These are phyloP conservation scores for Mortierella antarctica DNA, from an alignment of 192 early-diverging fungal genomes.

Conservation along the genomic window DNA sequence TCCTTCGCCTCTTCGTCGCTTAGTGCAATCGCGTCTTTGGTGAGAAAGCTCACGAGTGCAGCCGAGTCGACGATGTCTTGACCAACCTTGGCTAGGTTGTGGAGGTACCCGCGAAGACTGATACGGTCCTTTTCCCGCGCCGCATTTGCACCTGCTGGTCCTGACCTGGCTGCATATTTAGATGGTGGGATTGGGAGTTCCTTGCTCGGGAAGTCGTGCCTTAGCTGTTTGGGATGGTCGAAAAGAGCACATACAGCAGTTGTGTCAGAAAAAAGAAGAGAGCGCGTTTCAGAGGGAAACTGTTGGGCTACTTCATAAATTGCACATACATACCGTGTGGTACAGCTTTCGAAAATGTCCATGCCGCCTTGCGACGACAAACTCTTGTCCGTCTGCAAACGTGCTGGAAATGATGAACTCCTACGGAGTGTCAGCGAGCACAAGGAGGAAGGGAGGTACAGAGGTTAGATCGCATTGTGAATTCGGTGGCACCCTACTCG, in stretches of 20 bases:
- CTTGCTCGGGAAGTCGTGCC: slow-evolving; percentile 54
- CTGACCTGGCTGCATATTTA: slow-evolving; percentile 42
- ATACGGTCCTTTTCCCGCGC: slow-evolving; percentile 65
- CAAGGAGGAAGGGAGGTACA: neutral
- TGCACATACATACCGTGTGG: slow-evolving; percentile 4
- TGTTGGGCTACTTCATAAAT: too few relatives aligned
- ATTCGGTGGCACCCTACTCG: too few relatives aligned
- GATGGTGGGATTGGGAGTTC: slow-evolving; percentile 59
- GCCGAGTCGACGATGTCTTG: slow-evolving; percentile 37
- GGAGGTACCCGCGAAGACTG: slow-evolving; percentile 57
- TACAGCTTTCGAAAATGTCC: slow-evolving; percentile 59
- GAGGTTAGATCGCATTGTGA: too few relatives aligned
- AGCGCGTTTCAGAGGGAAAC: too few relatives aligned
- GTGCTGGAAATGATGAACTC: slow-evolving; percentile 57
- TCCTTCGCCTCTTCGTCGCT: slow-evolving; percentile 54
- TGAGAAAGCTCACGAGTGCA: slow-evolving; percentile 55
- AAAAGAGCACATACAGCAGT: too few relatives aligned
- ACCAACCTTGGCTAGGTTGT: slow-evolving; percentile 41
- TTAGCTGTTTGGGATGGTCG: slow-evolving; percentile 7
- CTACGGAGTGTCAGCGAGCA: slow-evolving; percentile 11
- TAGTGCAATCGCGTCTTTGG: slow-evolving; percentile 45
- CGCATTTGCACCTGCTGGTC: neutral
- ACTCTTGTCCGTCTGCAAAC: slow-evolving; percentile 32
- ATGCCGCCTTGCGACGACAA: slow-evolving; percentile 57
- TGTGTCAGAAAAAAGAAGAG: too few relatives aligned